Percentiles rank a stretch among this genome's conserved stretches.
Evolutionary conservation across 345 rosid genomes (phyloP).

Genomic region (Kandelia obovata): DNA sequence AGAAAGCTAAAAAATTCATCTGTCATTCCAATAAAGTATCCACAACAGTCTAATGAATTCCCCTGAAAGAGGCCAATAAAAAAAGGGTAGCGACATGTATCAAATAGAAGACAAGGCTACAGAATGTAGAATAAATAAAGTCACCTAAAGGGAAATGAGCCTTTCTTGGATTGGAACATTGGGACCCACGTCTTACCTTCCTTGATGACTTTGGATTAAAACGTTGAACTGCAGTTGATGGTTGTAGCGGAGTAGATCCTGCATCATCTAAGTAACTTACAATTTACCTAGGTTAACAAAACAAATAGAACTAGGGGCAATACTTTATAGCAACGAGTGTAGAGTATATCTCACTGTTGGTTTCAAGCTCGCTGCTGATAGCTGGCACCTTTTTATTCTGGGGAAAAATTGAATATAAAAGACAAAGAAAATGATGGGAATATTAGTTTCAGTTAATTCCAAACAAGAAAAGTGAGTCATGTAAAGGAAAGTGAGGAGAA

Average conservation of each 20-base stretch:
- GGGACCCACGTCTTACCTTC: slow-evolving; percentile 40
- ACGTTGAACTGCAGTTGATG: slow-evolving; percentile 42
- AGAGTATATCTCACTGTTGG: slow-evolving; percentile 44
- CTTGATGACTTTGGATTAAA: slow-evolving; percentile 53
- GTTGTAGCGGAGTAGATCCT: slow-evolving; percentile 42
- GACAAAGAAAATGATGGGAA: not conserved
- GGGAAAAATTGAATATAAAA: slow-evolving; percentile 7
- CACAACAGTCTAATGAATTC: no score
- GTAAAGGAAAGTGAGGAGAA: not conserved
- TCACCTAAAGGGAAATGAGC: not conserved
- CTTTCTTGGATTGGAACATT: not conserved
- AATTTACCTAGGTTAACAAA: slow-evolving; percentile 4
- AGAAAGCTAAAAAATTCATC: no score
- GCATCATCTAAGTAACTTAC: slow-evolving; percentile 16
- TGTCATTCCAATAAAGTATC: no score
- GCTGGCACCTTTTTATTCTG: slow-evolving; percentile 42
- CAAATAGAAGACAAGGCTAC: not conserved
- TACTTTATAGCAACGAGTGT: not conserved
- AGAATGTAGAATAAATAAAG: not conserved
- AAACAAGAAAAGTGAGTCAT: not conserved
- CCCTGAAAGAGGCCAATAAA: no score
- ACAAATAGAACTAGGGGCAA: not conserved
- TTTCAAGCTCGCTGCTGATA: slow-evolving; percentile 25
- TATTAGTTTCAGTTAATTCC: no score
- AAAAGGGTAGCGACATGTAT: not conserved